Base-by-base conservation (phyloP, 306 rosid genomes). In the Chamaecrista fasciculata region DNA sequence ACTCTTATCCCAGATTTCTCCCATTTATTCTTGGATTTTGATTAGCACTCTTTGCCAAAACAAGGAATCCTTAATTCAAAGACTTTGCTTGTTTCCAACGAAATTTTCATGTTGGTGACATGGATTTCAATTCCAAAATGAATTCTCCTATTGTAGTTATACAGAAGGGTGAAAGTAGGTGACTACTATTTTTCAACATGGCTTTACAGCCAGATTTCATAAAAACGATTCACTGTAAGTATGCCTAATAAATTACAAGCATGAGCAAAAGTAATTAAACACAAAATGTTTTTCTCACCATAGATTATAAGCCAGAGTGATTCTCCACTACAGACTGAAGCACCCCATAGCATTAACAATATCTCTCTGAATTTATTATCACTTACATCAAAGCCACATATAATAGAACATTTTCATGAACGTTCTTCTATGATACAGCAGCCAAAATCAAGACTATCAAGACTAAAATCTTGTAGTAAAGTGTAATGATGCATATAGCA, bases 401-500 rank as follows among this genome's bases (percentile, higher is more conserved):
- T 42, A 31, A 19, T 12, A 57, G 24, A 9, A 21, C 8, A 34
- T 4, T 33, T 34, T 24, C 26, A 14, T 33, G 9, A 49, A 50
- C 28, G 19, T 31, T 8, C 8, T 2, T 18, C 29, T n/a, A 42
- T 26, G 8, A 16, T 21, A 19, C 42, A 51, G 1, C 7, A 9
- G 18, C 34, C 23, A 1, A n/a, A n/a, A n/a, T n/a, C n/a, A n/a
- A n/a, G n/a, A n/a, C n/a, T n/a, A 14, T 21, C 21, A 4, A 25
- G 28, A 10, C 19, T 8, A 14, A 9, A 78, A 67, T 10, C n/a
- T 43, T 24, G 33, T 29, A 23, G 19, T 19, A 33, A n/a, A 63
- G 44, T 47, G 72, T 23, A 19, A 81, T 64, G 59, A 65, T 49
- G 49, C 72, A 48, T 50, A 26, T 11, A 40, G 26, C 64, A 72